Percentiles rank a stretch among this genome's conserved stretches.
Evolutionary conservation across 2,329 filamentous ascomycete genomes (phyloP).

Genomic region (Sclerotinia sclerotiorum): DNA sequence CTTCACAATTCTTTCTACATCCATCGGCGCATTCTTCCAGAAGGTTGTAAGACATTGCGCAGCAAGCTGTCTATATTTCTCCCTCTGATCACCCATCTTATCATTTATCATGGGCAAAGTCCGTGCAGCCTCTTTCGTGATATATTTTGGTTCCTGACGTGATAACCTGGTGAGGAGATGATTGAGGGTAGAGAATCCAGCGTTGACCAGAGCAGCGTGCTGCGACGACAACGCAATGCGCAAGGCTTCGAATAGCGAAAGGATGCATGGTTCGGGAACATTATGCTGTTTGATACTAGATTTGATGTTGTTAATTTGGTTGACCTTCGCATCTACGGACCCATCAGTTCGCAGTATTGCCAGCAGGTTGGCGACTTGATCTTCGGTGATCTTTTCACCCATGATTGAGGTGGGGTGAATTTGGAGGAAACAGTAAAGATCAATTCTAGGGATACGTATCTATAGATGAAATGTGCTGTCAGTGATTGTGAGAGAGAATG

Average conservation of each 20-base stretch:
- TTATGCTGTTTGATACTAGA: conserved; percentile 90
- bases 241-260: conserved; percentile 78
- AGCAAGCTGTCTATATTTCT: conserved; percentile 76
- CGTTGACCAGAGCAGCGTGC: conserved; percentile 74
- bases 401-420: conserved; percentile 39
- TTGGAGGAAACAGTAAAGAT: conserved; percentile 21
- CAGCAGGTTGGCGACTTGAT: conserved; percentile 56
- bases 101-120: conserved; percentile 77
- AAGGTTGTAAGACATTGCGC: conserved; percentile 75
- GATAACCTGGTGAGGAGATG: conserved; percentile 84
- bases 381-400: conserved; percentile 59
- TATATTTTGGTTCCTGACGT: conserved; percentile 76
- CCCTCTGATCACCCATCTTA: conserved; percentile 83
- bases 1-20: conserved; percentile 78
- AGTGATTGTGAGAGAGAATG: conserved; percentile 10
- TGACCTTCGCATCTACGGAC: conserved; percentile 68
- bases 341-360: conserved; percentile 59
- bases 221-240: conserved; percentile 72
- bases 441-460: conserved; percentile 23
- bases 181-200: conserved; percentile 83
- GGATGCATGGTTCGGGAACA: conserved; percentile 72
- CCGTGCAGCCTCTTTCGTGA: conserved; percentile 67
- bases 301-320: conserved; percentile 72
- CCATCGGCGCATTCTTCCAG: conserved; percentile 65
- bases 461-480: conserved; percentile 30